Percentiles rank a stretch among this genome's conserved stretches.
phyloP scores from a whole-genome alignment of 1,284 basidiomycete species.

The Tetrapyrgos nigripes region DNA sequence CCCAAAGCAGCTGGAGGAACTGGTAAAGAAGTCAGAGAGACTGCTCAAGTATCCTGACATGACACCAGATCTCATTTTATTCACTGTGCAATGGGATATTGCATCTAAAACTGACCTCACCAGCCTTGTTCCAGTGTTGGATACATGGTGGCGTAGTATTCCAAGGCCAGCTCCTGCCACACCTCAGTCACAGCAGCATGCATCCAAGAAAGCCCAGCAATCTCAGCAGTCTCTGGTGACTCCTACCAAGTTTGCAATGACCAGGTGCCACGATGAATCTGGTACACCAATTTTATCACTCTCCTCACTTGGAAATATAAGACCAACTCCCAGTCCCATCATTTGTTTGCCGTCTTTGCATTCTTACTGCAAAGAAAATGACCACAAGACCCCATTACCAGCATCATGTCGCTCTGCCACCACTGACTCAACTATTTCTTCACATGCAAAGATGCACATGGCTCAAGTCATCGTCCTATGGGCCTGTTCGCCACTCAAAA shows the following conservation, averaged over 20 bases:
- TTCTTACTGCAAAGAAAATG: too few species aligned
- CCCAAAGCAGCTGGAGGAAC: conserved; percentile 19
- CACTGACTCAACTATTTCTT: too few species aligned
- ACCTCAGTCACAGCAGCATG: too few species aligned
- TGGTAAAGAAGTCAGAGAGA: conserved; percentile 2
- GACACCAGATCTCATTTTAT: conserved; percentile 9
- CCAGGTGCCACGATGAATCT: too few species aligned
- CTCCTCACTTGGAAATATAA: too few species aligned
- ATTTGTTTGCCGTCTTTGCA: background rate
- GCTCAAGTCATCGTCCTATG: background rate
- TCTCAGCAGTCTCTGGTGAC: conserved; percentile 11
- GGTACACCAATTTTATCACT: too few species aligned
- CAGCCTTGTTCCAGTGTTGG: conserved; percentile 6
- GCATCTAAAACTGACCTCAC: conserved; percentile 7
- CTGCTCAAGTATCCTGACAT: conserved; percentile 10
- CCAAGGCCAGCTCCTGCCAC: background rate
- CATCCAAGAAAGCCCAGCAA: too few species aligned
- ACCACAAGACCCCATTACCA: too few species aligned
- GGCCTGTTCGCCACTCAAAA: too few species aligned
- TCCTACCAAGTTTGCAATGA: background rate
- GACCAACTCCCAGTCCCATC: too few species aligned
- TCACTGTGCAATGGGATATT: conserved; percentile 14
- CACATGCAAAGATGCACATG: background rate
- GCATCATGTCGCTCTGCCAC: too few species aligned
- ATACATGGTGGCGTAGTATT: conserved; percentile 10